phyloP scores from a whole-genome alignment of 495 filamentous ascomycete genomes.

The Penicillium cosmopolitanum region DNA sequence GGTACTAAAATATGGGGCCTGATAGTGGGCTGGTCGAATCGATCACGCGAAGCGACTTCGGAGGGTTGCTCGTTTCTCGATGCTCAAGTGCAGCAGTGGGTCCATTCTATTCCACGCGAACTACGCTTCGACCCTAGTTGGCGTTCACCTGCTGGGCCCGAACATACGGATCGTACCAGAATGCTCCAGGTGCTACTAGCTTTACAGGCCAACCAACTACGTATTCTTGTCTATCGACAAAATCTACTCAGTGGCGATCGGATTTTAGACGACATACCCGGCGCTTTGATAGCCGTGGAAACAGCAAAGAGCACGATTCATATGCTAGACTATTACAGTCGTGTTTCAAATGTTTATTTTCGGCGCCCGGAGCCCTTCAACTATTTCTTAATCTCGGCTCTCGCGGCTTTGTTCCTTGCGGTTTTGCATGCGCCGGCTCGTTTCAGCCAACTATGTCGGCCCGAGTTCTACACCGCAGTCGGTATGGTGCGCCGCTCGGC shows the following conservation, averaged over 20 bases:
- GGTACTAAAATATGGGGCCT: constrained; percentile 76
- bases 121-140: constrained; percentile 56
- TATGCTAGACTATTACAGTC: constrained; percentile 73
- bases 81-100: constrained; percentile 77
- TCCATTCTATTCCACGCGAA: constrained; percentile 58
- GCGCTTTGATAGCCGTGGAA: constrained; percentile 69
- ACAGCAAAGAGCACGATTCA: constrained; percentile 78
- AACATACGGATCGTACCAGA: constrained; percentile 36
- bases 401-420: constrained; percentile 79
- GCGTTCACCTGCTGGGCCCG: constrained; percentile 33
- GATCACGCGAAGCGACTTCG: constrained; percentile 49
- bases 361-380: constrained; percentile 80
- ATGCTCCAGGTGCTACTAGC: constrained; percentile 58
- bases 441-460: constrained; percentile 68
- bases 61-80: constrained; percentile 73
- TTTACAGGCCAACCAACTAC: constrained; percentile 79
- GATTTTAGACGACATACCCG: constrained; percentile 66
- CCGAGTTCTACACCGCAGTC: constrained; percentile 83
- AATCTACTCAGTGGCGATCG: constrained; percentile 71
- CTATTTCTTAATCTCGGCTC: constrained; percentile 78
- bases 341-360: constrained; percentile 73
- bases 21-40: constrained; percentile 52
- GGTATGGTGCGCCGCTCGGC: constrained; percentile 72
- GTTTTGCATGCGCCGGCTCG: constrained; percentile 75
- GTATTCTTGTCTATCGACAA: constrained; percentile 78